phyloP scores from a whole-genome alignment of 2,329 filamentous ascomycete species.

The Diplodia intermedia region DNA sequence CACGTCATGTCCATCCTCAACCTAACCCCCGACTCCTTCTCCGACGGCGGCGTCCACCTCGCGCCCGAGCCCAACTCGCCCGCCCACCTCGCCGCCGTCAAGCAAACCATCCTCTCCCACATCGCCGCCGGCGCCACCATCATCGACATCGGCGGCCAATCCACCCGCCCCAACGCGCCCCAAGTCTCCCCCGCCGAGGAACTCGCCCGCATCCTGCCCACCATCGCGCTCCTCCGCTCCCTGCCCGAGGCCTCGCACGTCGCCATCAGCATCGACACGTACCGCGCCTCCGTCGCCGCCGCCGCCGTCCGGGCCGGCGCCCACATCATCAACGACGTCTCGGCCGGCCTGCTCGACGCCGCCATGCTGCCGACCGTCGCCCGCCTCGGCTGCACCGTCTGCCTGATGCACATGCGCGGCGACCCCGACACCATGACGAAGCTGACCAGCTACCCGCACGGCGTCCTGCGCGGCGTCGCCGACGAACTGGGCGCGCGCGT shows the following conservation, averaged over 20 bases:
- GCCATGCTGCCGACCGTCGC: slow-evolving; percentile 85
- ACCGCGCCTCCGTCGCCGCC: slow-evolving; percentile 81
- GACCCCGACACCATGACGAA: slow-evolving; percentile 80
- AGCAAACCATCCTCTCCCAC: slow-evolving; percentile 65
- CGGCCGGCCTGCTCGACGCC: slow-evolving; percentile 77
- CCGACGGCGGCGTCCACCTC: slow-evolving; percentile 72
- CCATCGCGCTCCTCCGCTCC: slow-evolving; percentile 74
- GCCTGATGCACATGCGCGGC: slow-evolving; percentile 94
- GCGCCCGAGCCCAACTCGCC: slow-evolving; percentile 36
- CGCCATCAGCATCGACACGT: slow-evolving; percentile 91
- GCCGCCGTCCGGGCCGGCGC: slow-evolving; percentile 79
- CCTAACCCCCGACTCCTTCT: slow-evolving; percentile 95
- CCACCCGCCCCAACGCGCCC: slow-evolving; percentile 77
- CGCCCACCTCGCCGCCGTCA: slow-evolving; percentile 57
- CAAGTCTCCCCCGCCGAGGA: slow-evolving; percentile 79
- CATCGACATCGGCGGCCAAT: slow-evolving; percentile 92
- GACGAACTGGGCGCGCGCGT: slow-evolving; percentile 74
- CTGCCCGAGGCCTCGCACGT: slow-evolving; percentile 67
- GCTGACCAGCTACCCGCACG: slow-evolving; percentile 71
- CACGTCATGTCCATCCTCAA: slow-evolving; percentile 94
- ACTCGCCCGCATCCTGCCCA: slow-evolving; percentile 76
- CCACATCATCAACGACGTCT: slow-evolving; percentile 94
- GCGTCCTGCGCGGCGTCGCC: slow-evolving; percentile 70
- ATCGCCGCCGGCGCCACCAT: slow-evolving; percentile 77
- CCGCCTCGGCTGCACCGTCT: slow-evolving; percentile 71